Base-by-base conservation (phyloP, 2,329 filamentous ascomycete genomes). In the Ceratocystis colombiana region DNA sequence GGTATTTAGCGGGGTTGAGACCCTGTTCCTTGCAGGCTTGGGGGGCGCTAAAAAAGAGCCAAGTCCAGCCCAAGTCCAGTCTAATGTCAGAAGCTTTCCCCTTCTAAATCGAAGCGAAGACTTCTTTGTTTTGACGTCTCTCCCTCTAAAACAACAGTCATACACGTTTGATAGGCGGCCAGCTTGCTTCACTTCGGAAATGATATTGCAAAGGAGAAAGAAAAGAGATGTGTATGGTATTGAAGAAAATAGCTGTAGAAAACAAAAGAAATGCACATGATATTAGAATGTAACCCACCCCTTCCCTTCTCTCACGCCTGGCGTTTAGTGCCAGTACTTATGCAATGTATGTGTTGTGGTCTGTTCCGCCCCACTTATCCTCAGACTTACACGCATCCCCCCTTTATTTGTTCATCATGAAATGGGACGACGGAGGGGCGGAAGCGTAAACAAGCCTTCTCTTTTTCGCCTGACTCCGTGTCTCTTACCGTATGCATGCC, bases 261-360 rank as follows among this genome's bases (percentile, higher is more conserved):
- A 20, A 57, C 53, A 57, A 57, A 57, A 30, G 25, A 57, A 57
- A 57, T 57, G 53, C 53, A 57, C 53, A 57, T 55, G 50, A 28
- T 57, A 57, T 57, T 57, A 57, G 15, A 50, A 50, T 22, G 48
- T 50, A 20, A 8, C 22, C 22, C 48, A 20, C 48, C 6, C 17
- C 48, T 20, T 20, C 33, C 33, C 46, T 50, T 50, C 48, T 20
- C 48, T 22, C 46, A n/a, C 8, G 46, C 46, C 46, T 5, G 7
- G 45, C 45, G 45, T 12, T n/a, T 12, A 15, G 44, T 48, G 10
- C 45, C 45, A 48, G 17, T 22, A 7, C 46, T 2, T 4, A n/a
- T 22, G 48, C 12, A 41, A 41, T 41, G 37, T 12, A 41, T 10
- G 10, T 41, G 48, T n/a, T 50, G n/a, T 25, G 48, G 7, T 28